Evolutionary conservation across 2,329 filamentous ascomycete genomes (phyloP).

Genomic region (Aspergillus carbonarius): DNA sequence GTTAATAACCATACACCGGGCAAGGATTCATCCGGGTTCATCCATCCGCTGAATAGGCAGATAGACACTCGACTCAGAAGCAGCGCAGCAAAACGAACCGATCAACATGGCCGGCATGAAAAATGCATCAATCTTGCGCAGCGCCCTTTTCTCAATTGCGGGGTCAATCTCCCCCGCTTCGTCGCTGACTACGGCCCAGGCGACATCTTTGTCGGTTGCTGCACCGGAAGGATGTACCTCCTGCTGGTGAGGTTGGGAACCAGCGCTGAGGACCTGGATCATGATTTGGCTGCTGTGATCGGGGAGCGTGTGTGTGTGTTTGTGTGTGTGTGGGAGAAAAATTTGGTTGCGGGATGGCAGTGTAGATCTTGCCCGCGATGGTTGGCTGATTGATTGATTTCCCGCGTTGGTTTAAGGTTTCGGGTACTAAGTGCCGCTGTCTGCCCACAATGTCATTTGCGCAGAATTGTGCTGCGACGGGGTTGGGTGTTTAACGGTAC

Average conservation of each 20-base stretch:
- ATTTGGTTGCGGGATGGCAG: not conserved
- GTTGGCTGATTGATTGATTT: not conserved
- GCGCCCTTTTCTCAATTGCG: slow-evolving; percentile 7
- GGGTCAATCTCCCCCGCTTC: slow-evolving; percentile 13
- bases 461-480: not conserved
- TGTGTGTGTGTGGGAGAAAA: not conserved
- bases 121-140: slow-evolving; percentile 15
- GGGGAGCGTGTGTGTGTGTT: too few species aligned
- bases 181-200: slow-evolving; percentile 7
- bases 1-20: not conserved
- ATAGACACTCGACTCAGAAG: not conserved
- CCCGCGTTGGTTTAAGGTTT: not conserved
- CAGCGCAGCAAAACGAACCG: slow-evolving; percentile 32
- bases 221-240: not conserved
- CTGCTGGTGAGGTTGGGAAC: not conserved
- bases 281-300: not conserved
- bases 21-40: not conserved
- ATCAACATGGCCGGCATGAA: slow-evolving; percentile 55
- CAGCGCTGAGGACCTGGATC: not conserved
- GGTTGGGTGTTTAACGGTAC: not conserved
- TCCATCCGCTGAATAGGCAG: not conserved
- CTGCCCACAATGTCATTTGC: too few species aligned
- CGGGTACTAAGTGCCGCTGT: not conserved
- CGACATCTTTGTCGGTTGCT: not conserved
- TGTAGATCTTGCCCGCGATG: not conserved